phyloP scores from a whole-genome alignment of 768 basidiomycete genomes.

The Albatrellus ellisii region DNA sequence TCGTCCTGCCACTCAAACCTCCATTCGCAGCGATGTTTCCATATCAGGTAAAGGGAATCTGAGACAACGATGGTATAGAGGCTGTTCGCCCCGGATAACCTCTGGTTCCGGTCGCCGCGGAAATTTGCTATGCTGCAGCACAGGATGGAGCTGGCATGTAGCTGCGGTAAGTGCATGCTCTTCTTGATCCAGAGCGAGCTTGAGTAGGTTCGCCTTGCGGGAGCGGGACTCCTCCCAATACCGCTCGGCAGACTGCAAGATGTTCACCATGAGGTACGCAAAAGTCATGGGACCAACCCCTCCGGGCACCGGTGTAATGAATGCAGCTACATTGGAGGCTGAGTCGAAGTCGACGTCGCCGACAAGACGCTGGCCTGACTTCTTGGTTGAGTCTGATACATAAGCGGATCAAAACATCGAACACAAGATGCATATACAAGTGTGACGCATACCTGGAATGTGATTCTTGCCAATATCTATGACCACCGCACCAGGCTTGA shows the following conservation, averaged over 20 bases:
- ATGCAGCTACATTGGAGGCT: conserved; percentile 62
- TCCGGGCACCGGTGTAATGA: conserved; percentile 96
- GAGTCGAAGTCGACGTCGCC: conserved; percentile 86
- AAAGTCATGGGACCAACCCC: conserved; percentile 99
- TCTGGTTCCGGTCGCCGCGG: too few relatives aligned
- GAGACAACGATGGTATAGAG: too few relatives aligned
- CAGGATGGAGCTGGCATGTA: too few relatives aligned
- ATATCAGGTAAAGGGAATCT: too few relatives aligned
- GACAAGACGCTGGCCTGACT: conserved; percentile 89
- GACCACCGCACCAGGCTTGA: conserved; percentile 90
- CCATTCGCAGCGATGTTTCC: too few relatives aligned
- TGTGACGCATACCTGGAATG: conserved; percentile 47
- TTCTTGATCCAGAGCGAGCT: too few relatives aligned
- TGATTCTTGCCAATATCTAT: conserved; percentile 99
- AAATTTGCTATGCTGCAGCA: too few relatives aligned
- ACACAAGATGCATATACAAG: conserved; percentile 19
- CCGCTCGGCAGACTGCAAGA: conserved; percentile 70
- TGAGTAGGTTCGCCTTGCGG: too few relatives aligned
- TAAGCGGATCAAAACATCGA: neutral
- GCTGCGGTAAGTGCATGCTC: too few relatives aligned
- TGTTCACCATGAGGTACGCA: conserved; percentile 95
- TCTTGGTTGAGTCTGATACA: conserved; percentile 63
- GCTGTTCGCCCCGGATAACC: too few relatives aligned
- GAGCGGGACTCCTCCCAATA: conserved; percentile 57
- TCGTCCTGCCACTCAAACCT: too few relatives aligned